A percentile compares a stretch with the other conserved stretches of the same genome.
phyloP scores from a whole-genome alignment of 352 stramenopile genomes.

The Phytophthora agathidicida region DNA sequence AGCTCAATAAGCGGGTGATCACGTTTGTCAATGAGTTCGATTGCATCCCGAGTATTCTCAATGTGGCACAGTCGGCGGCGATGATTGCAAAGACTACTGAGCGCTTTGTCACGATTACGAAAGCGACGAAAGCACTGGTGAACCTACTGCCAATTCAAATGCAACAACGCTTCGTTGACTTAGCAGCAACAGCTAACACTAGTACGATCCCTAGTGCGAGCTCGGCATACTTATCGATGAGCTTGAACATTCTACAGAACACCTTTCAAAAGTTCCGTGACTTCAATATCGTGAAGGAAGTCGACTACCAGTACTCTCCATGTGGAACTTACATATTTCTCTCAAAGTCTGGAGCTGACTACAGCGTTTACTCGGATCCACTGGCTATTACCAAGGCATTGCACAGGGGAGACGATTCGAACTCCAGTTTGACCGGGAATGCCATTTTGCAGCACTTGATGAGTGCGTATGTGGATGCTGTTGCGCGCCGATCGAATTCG shows the following conservation, averaged over 20 bases:
- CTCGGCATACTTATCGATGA: slow-evolving; percentile 84
- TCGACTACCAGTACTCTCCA: slow-evolving; percentile 78
- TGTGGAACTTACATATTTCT: slow-evolving; percentile 84
- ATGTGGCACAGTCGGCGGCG: slow-evolving; percentile 77
- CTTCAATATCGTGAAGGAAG: slow-evolving; percentile 76
- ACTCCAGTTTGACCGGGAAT: slow-evolving; percentile 67
- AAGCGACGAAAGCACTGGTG: slow-evolving; percentile 77
- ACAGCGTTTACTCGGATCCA: slow-evolving; percentile 57
- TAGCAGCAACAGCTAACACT: slow-evolving; percentile 37
- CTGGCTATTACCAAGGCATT: slow-evolving; percentile 46
- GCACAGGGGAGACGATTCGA: slow-evolving; percentile 52
- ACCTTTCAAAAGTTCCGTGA: slow-evolving; percentile 84
- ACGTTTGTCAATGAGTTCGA: slow-evolving; percentile 89
- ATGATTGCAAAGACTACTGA: slow-evolving; percentile 84
- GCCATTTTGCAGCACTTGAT: slow-evolving; percentile 85
- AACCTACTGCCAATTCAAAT: slow-evolving; percentile 76
- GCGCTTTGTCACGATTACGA: slow-evolving; percentile 79
- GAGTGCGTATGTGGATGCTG: slow-evolving; percentile 76
- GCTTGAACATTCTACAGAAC: slow-evolving; percentile 77
- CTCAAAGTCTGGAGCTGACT: slow-evolving; percentile 57
- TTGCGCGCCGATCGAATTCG: slow-evolving; percentile 75
- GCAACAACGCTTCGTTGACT: slow-evolving; percentile 65
- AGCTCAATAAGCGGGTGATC: slow-evolving; percentile 56
- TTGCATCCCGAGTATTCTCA: slow-evolving; percentile 86
- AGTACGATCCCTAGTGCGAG: slow-evolving; percentile 41